Evolutionary conservation across 2,329 filamentous ascomycete genomes (phyloP).

Genomic region (Alternaria gaisen): DNA sequence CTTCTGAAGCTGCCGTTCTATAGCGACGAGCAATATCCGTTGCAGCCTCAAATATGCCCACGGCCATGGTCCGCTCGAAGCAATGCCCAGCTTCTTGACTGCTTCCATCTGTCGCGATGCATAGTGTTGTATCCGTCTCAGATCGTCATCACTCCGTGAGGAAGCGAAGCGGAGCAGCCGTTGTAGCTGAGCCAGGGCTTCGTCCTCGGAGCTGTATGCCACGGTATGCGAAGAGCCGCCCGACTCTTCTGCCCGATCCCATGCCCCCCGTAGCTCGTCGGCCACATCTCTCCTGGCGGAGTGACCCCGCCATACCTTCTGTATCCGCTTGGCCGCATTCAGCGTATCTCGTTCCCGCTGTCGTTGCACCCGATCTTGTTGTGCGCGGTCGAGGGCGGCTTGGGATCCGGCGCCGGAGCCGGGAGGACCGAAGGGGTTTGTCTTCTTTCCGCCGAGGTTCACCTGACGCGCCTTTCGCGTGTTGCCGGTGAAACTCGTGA

Average conservation of each 20-base stretch:
- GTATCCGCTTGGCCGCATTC: conserved; percentile 76
- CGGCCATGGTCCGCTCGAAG: conserved; percentile 49
- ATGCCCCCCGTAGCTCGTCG: conserved; percentile 57
- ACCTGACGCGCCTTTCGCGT: conserved; percentile 88
- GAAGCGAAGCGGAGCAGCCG: conserved; percentile 57
- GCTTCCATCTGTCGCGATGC: conserved; percentile 50
- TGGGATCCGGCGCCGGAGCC: conserved; percentile 71
- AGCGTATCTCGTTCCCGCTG: conserved; percentile 82
- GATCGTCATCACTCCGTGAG: conserved; percentile 49
- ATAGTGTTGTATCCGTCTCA: conserved; percentile 52
- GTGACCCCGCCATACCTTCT: conserved; percentile 85
- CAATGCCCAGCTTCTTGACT: conserved; percentile 31
- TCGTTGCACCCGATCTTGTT: conserved; percentile 82
- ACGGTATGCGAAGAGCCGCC: conserved; percentile 16
- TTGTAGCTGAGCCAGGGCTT: conserved; percentile 53
- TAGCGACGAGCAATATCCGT: conserved; percentile 48
- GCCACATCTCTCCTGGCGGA: conserved; percentile 67
- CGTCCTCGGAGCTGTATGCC: conserved; percentile 50
- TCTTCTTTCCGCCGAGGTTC: conserved; percentile 86
- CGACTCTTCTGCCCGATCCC: conserved; percentile 42
- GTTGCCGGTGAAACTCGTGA: conserved; percentile 88
- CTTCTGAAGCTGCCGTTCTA: conserved; percentile 37
- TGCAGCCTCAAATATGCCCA: conserved; percentile 54
- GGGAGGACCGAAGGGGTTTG: conserved; percentile 76
- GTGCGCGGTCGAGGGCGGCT: conserved; percentile 82